Evolutionary conservation across 2,329 filamentous ascomycete species (phyloP), one percentile per base, ranked within the genome.

Genomic region (Penicillium occitanis): DNA sequence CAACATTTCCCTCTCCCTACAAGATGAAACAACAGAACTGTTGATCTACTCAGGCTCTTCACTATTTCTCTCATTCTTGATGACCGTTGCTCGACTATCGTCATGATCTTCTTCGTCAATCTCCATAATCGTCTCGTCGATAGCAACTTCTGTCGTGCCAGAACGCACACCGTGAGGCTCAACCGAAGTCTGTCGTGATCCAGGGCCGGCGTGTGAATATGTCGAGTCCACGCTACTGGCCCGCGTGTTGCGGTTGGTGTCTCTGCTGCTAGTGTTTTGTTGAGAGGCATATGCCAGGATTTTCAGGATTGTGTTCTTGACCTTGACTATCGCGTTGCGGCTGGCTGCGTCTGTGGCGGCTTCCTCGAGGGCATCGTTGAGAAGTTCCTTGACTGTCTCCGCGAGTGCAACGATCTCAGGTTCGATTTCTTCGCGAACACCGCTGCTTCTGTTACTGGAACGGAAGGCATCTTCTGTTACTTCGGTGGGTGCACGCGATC

Each of bases 401-500:
- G 83, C 79, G 37, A 85, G 79, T 25, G 78, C 79, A 53, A 85
- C 79, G 8, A 44, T 61, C 30, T 64, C 62, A 17, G 67, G 60
- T n/a, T 82, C 77, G 10, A 81, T 79, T 71, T 83, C 81, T 5
- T 72, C 75, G 13, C 86, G 80, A n/a, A 19, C 28, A 35, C 37
- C 35, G 4, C 79, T 79, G 57, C 82, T 80, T 59, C 75, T 74
- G 22, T 72, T 71, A 59, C 77, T 80, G 17, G 73, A 76, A 88
- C 90, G 22, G 82, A 83, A 65, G 87, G 79, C 53, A 46, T 91
- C 88, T 2, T 91, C 88, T 1, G 88, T 63, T 44, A 48, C 25
- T 40, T 55, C 88, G 35, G 86, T 82, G 37, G 85, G 78, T n/a
- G 69, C 73, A 13, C 76, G 75, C 42, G 77, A 79, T 5, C 75